phyloP scores from a whole-genome alignment of 1,284 basidiomycete genomes.

The Pseudozyma hubeiensis region DNA sequence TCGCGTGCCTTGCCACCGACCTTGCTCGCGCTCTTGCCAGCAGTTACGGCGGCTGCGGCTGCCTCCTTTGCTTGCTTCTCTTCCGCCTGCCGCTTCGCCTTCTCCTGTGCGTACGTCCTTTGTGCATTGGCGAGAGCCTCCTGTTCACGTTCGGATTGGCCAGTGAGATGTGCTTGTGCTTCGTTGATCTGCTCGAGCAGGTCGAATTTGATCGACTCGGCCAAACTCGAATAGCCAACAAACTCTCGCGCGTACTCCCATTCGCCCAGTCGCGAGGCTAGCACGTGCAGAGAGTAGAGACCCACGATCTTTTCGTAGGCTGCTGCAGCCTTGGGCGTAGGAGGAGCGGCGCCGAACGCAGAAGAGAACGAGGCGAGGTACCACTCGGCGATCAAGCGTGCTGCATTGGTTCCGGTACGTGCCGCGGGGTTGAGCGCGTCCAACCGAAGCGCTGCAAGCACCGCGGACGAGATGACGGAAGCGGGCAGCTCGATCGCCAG shows the following conservation, averaged over 20 bases:
- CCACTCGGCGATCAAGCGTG: constrained; percentile 56
- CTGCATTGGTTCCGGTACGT: constrained; percentile 39
- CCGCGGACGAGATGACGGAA: constrained; percentile 49
- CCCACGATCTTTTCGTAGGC: constrained; percentile 55
- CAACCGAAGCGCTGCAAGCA: constrained; percentile 52
- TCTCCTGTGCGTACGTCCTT: constrained; percentile 44
- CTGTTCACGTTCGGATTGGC: constrained; percentile 35
- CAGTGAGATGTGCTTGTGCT: constrained; percentile 23
- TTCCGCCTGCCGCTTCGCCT: constrained; percentile 37
- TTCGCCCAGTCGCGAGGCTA: constrained; percentile 49
- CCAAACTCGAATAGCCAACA: constrained; percentile 52
- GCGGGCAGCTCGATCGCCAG: constrained; percentile 47
- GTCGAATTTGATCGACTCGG: constrained; percentile 38
- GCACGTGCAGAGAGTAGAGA: constrained; percentile 55
- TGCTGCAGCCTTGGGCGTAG: constrained; percentile 31
- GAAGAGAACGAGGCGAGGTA: constrained; percentile 51
- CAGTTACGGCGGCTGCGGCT: constrained; percentile 12
- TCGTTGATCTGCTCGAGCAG: constrained; percentile 50
- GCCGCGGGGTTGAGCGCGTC: constrained; percentile 27
- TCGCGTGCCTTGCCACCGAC: constrained; percentile 24
- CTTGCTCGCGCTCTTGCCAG: constrained; percentile 12
- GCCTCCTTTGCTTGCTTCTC: constrained; percentile 42
- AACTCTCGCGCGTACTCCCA: constrained; percentile 60
- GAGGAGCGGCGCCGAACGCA: constrained; percentile 23
- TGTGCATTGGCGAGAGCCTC: constrained; percentile 33